Evolutionary conservation across 2,329 filamentous ascomycete species (phyloP), one percentile per base, ranked within the genome.

Genomic region (Aschersonia sp.): DNA sequence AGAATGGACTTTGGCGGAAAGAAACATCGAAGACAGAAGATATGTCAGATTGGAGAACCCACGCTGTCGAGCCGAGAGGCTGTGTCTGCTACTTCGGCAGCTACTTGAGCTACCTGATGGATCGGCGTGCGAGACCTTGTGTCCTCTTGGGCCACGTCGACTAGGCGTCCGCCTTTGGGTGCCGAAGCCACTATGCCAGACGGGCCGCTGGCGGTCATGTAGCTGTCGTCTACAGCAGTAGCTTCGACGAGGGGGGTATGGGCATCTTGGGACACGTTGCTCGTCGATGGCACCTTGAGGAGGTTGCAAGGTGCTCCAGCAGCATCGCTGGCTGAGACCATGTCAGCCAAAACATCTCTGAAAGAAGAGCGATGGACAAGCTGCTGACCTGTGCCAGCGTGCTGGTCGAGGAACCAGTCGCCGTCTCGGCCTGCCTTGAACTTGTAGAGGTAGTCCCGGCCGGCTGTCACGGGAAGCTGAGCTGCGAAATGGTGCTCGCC

Each of bases 361-460:
- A n/a, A n/a, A 29, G 9, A 10, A 22, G 42, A 11, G 42, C 14
- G 10, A 22, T 11, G 22, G 29, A 6, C 10, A 9, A 4, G 6
- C 14, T 30, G 45, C 49, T 22, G n/a, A 84, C 81, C 71, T 47
- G 70, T 78, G 11, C 77, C 73, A 47, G 72, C 69, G 43, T 67
- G 68, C 49, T 85, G 78, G 54, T 87, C 77, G 43, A 85, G 62
- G 30, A 79, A 68, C 83, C 83, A 86, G 77, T 79, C 84, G 52
- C 84, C 74, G 44, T 76, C 77, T 22, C 70, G 60, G 8, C 82
- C 83, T 37, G 84, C 66, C 32, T 81, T 74, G 54, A 88, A 83
- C 62, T 87, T 88, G 71, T 87, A 89, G 56, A 84, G 79, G 53
- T 86, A 77, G 49, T 77, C 72, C 44, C 75, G 71, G 29, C 74